A percentile compares a stretch with the other conserved stretches of the same genome.
Conservation (phyloP, 2,329 filamentous ascomycete species). For the Blumeriella jaapii region DNA sequence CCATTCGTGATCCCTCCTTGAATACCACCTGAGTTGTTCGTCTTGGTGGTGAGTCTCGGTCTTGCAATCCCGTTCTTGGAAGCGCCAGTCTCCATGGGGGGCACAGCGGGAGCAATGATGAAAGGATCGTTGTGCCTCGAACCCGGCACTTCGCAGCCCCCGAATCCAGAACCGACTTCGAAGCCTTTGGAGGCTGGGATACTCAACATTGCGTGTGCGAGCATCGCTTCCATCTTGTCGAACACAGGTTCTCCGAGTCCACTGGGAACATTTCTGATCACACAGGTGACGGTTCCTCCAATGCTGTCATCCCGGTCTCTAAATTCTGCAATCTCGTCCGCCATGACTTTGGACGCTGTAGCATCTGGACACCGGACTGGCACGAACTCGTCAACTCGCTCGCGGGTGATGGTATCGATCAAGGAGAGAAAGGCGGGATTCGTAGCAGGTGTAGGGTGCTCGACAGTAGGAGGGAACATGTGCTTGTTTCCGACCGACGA, state of each 20-base stretch:
- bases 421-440: conserved; percentile 73
- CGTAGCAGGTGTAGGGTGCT: conserved; percentile 55
- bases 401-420: conserved; percentile 58
- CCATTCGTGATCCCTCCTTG: conserved; percentile 95
- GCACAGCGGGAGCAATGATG: conserved; percentile 37
- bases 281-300: conserved; percentile 87
- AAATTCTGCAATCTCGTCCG: conserved; percentile 64
- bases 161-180: conserved; percentile 88
- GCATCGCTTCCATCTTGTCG: conserved; percentile 84
- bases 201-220: conserved; percentile 88
- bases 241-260: conserved; percentile 91
- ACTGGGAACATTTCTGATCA: conserved; percentile 74
- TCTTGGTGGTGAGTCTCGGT: conserved; percentile 68
- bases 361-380: conserved; percentile 77
- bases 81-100: conserved; percentile 35
- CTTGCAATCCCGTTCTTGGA: conserved; percentile 35
- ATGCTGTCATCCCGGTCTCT: conserved; percentile 76
- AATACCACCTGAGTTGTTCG: conserved; percentile 90
- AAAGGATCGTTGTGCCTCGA: conserved; percentile 91
- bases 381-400: conserved; percentile 70
- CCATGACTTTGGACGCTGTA: conserved; percentile 58
- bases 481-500: conserved; percentile 71
- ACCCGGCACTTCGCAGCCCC: conserved; percentile 73
- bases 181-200: conserved; percentile 95
- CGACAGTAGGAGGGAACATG: conserved; percentile 60